Conservation (phyloP, 331 rosid genomes). For the Saraca asoca region DNA sequence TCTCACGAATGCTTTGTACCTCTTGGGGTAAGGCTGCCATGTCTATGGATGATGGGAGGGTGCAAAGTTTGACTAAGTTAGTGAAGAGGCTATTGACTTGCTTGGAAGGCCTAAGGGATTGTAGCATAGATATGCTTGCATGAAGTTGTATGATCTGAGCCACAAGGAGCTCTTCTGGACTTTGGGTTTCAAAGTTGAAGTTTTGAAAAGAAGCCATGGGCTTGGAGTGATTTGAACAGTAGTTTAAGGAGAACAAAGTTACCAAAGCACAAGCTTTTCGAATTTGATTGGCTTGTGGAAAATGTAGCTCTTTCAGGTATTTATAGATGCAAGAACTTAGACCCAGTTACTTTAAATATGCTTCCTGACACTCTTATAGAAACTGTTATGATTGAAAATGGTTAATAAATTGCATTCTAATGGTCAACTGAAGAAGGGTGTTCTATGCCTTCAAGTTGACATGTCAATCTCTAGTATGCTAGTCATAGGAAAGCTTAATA, state of each 20-base stretch:
- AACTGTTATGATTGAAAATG: neutral
- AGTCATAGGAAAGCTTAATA: no score
- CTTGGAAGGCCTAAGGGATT: conserved; percentile 60
- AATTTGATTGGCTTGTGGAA: conserved; percentile 18
- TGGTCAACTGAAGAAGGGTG: conserved; percentile 31
- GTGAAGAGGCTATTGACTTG: conserved; percentile 67
- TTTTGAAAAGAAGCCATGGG: conserved; percentile 57
- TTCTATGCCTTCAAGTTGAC: conserved; percentile 40
- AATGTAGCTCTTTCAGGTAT: conserved; percentile 23
- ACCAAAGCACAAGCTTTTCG: conserved; percentile 1
- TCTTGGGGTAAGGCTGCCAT: conserved; percentile 52
- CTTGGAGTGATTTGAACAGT: conserved; percentile 13
- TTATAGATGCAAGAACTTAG: conserved; percentile 40
- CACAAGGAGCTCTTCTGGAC: conserved; percentile 45
- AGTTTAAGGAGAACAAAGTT: neutral
- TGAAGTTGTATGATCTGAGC: conserved; percentile 54
- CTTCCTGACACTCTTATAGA: neutral
- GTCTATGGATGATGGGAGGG: conserved; percentile 55
- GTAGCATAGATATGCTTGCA: conserved; percentile 59
- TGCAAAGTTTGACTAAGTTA: conserved; percentile 62
- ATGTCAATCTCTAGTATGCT: no score
- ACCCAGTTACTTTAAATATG: neutral
- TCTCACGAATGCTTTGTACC: conserved; percentile 47
- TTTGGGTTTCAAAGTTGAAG: conserved; percentile 42
- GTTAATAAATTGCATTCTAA: neutral